Conservation (phyloP, 1,284 basidiomycete species). For the Fereydounia khargensis region DNA sequence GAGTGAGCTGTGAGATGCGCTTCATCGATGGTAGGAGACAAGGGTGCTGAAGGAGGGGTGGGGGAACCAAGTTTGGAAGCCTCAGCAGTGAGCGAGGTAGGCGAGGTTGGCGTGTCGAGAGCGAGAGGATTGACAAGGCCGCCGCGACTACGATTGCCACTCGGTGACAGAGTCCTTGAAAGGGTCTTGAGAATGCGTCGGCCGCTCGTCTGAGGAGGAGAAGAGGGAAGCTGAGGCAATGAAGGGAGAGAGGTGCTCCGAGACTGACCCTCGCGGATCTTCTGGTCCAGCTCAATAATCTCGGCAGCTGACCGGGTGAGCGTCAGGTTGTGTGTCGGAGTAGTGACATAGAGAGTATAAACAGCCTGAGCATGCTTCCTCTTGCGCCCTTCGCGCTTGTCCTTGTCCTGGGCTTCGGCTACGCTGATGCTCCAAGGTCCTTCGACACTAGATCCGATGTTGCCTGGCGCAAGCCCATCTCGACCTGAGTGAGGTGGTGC, state of each 20-base stretch:
- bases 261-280: slow-evolving; percentile 60
- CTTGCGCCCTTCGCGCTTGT: slow-evolving; percentile 26
- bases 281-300: slow-evolving; percentile 72
- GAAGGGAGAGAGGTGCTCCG: slow-evolving; percentile 6
- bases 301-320: slow-evolving; percentile 73
- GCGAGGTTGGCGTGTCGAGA: slow-evolving; percentile 16
- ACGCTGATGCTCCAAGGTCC: slow-evolving; percentile 73
- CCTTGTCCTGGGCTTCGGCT: slow-evolving; percentile 61
- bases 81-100: slow-evolving; percentile 9
- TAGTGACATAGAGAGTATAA: slow-evolving; percentile 60
- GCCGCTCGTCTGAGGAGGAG: slow-evolving; percentile 15
- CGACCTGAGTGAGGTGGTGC: too few species aligned
- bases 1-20: slow-evolving; percentile 10
- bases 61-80: slow-evolving; percentile 2
- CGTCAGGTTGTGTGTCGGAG: slow-evolving; percentile 81
- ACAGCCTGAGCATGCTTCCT: slow-evolving; percentile 51
- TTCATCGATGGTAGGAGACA: slow-evolving; percentile 11
- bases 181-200: slow-evolving; percentile 43
- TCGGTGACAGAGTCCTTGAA: slow-evolving; percentile 41
- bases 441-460: too few species aligned
- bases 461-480: too few species aligned
- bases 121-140: slow-evolving; percentile 17
- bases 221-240: slow-evolving; percentile 19
- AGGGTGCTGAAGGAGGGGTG: slow-evolving; percentile 25
- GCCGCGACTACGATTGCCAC: slow-evolving; percentile 13